Conservation (phyloP, 176 grass and related monocot species). For the Lolium rigidum region DNA sequence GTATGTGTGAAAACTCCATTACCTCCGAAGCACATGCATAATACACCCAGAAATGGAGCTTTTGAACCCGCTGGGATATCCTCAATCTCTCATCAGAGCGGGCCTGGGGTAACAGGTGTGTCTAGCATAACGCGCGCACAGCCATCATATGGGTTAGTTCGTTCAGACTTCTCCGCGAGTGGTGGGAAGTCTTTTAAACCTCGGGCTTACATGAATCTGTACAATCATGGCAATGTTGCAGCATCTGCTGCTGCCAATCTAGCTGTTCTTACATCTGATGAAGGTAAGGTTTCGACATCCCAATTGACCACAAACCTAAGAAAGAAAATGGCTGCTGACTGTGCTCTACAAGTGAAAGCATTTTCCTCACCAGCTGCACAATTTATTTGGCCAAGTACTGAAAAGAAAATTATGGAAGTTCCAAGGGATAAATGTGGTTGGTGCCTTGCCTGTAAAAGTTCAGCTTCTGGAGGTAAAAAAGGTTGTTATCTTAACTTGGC, state of each 20-base stretch:
- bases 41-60: slow-evolving; percentile 39
- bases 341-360: slow-evolving; percentile 87
- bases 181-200: slow-evolving; percentile 66
- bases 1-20: slow-evolving; percentile 29
- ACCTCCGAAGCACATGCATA: slow-evolving; percentile 32
- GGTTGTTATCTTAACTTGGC: slow-evolving; percentile 91
- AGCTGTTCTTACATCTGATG: slow-evolving; percentile 79
- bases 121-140: slow-evolving; percentile 40
- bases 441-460: slow-evolving; percentile 91
- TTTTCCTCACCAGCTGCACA: slow-evolving; percentile 76
- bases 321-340: slow-evolving; percentile 60
- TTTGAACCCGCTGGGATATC: slow-evolving; percentile 28
- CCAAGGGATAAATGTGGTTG: slow-evolving; percentile 98
- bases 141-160: slow-evolving; percentile 38
- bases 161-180: slow-evolving; percentile 44
- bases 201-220: slow-evolving; percentile 86
- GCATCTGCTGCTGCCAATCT: slow-evolving; percentile 82
- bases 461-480: slow-evolving; percentile 66
- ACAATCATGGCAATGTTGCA: slow-evolving; percentile 89
- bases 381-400: slow-evolving; percentile 88
- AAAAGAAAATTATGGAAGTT: slow-evolving; percentile 85
- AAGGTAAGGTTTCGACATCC: slow-evolving; percentile 68
- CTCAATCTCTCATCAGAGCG: slow-evolving; percentile 48
- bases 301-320: slow-evolving; percentile 56
- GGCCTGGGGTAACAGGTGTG: slow-evolving; percentile 30